Evolutionary conservation across 139 green algal species (phyloP), one percentile per base, ranked within the genome.

Genomic region (Chlorella sp.): DNA sequence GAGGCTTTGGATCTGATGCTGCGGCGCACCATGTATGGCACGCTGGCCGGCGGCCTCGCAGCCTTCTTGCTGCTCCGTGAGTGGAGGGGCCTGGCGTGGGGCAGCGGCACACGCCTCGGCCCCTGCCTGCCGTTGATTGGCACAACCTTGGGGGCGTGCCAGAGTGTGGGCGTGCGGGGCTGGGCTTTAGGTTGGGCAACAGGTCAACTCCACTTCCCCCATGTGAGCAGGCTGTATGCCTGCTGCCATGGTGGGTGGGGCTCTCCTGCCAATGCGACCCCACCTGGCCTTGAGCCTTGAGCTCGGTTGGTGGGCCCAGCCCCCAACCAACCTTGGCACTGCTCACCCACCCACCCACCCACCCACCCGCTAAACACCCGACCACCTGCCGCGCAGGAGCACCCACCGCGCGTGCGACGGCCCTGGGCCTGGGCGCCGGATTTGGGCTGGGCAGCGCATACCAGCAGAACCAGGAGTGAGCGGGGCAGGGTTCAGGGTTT

Each of bases 381-480:
- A 21, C 39, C 18, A 2, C 7, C 39, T 53, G 1, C 24, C 34
- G 53, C 83, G 36, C 78, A 92, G 90, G 90, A 39, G 79, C 81
- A 15, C 60, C 60, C 57, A 91, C 77, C 15, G 88, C 86, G 19
- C 53, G 90, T 9, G 90, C 87, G 24, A 77, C 90, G 19, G 48
- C 85, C 7, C 73, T 90, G 2, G 88, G 81, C n/a, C 79, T 93
- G 71, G 91, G 91, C 0, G 84, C 88, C n/a, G 91, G 91, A 7
- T 93, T 93, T 77, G 91, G 91, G 32, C 81, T 90, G 26, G 91
- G 91, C 26, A 83, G 37, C 32, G 82, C 88, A 14, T 93, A 90
- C 60, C 66, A 92, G 61, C 34, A 82, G 1, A 91, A 83, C 76
- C 83, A 93, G 28, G 88, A 48, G 22, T 36, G 81, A 30, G 37